Conservation (phyloP, 2,329 filamentous ascomycete genomes). For the Emmonsia crescens region DNA sequence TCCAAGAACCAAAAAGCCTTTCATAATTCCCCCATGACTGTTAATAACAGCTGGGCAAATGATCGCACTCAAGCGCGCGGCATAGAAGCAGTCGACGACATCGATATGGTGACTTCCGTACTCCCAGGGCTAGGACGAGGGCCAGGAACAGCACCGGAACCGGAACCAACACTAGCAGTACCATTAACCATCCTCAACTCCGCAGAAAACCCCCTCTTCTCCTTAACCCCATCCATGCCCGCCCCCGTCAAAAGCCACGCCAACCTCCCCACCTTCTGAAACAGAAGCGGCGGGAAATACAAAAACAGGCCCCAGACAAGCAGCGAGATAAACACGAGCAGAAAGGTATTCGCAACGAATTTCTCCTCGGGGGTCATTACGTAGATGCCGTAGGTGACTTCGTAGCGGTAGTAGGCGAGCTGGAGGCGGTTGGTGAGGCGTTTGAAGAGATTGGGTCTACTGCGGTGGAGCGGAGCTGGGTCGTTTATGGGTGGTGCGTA, state of each 20-base stretch:
- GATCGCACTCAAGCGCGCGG: neutral
- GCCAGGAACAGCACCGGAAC: neutral
- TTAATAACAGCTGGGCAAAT: neutral
- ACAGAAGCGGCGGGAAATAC: conserved; percentile 29
- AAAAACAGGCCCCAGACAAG: conserved; percentile 27
- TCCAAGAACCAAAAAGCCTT: neutral
- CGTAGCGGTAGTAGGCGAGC: conserved; percentile 37
- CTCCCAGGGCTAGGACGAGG: neutral
- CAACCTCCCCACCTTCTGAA: conserved; percentile 25
- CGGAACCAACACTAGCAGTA: too few species aligned
- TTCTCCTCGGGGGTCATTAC: conserved; percentile 36
- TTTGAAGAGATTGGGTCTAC: conserved; percentile 17
- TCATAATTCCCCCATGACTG: neutral
- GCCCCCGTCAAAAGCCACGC: conserved; percentile 31
- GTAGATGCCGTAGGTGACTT: conserved; percentile 37
- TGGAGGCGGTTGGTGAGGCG: conserved; percentile 24
- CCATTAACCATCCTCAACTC: neutral
- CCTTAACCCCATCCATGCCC: conserved; percentile 17
- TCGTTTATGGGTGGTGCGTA: neutral
- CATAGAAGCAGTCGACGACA: neutral
- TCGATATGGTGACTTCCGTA: neutral
- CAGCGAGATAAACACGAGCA: conserved; percentile 26
- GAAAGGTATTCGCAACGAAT: conserved; percentile 30
- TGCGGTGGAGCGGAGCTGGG: neutral
- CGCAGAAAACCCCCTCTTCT: conserved; percentile 16